These are phyloP conservation scores for Tetracentron sinense DNA, from an alignment of 164 flowering plant species.

Conservation along the genomic window DNA sequence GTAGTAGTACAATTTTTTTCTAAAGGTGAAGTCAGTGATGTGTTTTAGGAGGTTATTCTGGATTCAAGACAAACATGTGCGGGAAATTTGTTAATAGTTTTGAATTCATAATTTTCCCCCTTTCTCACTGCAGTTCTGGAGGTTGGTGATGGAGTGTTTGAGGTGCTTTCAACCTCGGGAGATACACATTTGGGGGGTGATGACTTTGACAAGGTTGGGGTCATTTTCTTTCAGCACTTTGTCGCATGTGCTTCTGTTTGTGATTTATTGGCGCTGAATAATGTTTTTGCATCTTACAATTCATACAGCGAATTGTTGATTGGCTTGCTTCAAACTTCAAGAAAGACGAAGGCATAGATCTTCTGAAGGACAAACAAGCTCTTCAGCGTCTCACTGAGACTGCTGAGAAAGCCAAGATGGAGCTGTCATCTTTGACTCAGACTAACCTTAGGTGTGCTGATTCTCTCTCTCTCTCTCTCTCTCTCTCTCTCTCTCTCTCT, in stretches of 20 bases:
- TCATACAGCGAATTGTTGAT: constrained; percentile 53
- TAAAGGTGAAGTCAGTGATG: not conserved
- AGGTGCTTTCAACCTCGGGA: constrained; percentile 81
- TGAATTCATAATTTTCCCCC: not conserved
- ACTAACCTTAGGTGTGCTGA: constrained; percentile 49
- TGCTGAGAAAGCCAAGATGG: constrained; percentile 78
- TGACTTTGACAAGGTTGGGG: constrained; percentile 79
- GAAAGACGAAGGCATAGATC: constrained; percentile 76
- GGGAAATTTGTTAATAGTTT: not conserved
- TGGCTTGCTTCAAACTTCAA: constrained; percentile 72
- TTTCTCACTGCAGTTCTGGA: constrained; percentile 62
- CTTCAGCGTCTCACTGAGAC: constrained; percentile 64
- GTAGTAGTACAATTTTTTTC: not conserved
- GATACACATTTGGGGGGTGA: constrained; percentile 88
- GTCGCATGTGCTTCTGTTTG: not conserved
- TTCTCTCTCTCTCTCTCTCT: not conserved
- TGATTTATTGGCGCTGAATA: not conserved
- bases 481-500: not conserved
- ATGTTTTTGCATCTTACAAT: constrained; percentile 10
- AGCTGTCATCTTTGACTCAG: constrained; percentile 63
- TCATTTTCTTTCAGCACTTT: not conserved
- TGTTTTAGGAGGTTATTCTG: not conserved
- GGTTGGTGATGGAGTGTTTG: constrained; percentile 92
- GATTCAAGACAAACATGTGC: not conserved
- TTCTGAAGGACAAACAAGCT: constrained; percentile 68